These are phyloP conservation scores for Populus davidiana DNA, from an alignment of 345 rosid genomes.

Conservation along the genomic window DNA sequence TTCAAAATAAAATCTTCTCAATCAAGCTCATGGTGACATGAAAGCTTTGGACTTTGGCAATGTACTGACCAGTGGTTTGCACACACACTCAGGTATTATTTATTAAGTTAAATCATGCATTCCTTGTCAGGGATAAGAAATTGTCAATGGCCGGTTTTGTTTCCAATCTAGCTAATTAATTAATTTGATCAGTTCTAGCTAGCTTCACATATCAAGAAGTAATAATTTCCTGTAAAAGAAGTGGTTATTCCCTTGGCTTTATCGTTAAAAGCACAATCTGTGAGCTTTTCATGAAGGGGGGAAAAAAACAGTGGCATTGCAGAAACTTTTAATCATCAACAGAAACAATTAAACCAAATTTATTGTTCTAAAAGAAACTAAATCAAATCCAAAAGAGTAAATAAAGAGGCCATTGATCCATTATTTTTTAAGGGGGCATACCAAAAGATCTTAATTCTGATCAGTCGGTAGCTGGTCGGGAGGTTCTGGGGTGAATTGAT, in stretches of 20 bases:
- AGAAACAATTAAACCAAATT: background rate
- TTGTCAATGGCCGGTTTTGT: background rate
- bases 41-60: background rate
- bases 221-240: background rate
- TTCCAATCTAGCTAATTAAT: background rate
- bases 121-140: background rate
- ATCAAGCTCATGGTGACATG: constrained; percentile 4
- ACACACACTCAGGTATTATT: background rate
- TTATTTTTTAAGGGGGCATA: background rate
- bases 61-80: background rate
- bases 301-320: background rate
- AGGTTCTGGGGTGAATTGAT: background rate
- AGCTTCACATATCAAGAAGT: background rate
- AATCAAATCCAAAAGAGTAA: background rate
- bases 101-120: background rate
- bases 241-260: background rate
- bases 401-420: background rate
- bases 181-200: background rate
- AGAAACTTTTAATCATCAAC: background rate
- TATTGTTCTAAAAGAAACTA: background rate
- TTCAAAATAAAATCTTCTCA: background rate
- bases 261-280: background rate
- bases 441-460: background rate
- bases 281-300: background rate
- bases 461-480: background rate